These are phyloP conservation scores for Alternaria ventricosa DNA, from an alignment of 2,329 filamentous ascomycete genomes.

Conservation along the genomic window DNA sequence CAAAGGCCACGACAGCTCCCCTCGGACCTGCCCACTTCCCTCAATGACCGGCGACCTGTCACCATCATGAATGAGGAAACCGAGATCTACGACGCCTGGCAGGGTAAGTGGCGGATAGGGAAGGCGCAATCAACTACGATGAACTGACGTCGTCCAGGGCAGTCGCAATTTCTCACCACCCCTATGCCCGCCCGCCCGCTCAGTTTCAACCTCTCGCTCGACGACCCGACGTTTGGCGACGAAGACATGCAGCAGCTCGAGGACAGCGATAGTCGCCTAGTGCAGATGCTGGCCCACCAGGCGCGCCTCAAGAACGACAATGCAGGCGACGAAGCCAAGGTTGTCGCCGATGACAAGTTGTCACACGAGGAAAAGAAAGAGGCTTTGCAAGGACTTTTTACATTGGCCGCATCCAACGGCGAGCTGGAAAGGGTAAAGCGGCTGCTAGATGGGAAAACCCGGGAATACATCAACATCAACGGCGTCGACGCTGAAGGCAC, in stretches of 20 bases:
- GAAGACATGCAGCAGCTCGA: conserved; percentile 64
- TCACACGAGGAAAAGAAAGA: conserved; percentile 79
- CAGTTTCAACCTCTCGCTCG: conserved; percentile 82
- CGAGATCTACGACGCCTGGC: conserved; percentile 99
- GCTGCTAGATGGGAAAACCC: conserved; percentile 76
- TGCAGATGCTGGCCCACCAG: conserved; percentile 95
- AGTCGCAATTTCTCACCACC: conserved; percentile 92
- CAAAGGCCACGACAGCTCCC: conserved; percentile 65
- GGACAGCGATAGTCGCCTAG: conserved; percentile 85
- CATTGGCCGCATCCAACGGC: conserved; percentile 96
- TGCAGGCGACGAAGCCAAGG: conserved; percentile 76
- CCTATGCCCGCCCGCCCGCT: conserved; percentile 84
- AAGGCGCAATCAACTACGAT: conserved; percentile 4
- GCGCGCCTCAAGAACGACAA: conserved; percentile 79
- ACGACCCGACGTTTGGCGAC: conserved; percentile 77
- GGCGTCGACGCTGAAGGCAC: conserved; percentile 92
- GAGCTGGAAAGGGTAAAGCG: conserved; percentile 81
- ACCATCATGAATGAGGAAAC: conserved; percentile 77
- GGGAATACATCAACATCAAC: conserved; percentile 81
- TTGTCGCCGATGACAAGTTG: conserved; percentile 76
- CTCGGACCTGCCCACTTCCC: conserved; percentile 84
- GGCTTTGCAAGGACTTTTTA: conserved; percentile 83
- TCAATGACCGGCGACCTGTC: conserved; percentile 83
- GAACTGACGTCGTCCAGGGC: conserved; percentile 63
- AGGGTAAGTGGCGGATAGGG: conserved; percentile 68